phyloP scores from a whole-genome alignment of 2,329 filamentous ascomycete genomes.

The Cladorrhinum sp. region DNA sequence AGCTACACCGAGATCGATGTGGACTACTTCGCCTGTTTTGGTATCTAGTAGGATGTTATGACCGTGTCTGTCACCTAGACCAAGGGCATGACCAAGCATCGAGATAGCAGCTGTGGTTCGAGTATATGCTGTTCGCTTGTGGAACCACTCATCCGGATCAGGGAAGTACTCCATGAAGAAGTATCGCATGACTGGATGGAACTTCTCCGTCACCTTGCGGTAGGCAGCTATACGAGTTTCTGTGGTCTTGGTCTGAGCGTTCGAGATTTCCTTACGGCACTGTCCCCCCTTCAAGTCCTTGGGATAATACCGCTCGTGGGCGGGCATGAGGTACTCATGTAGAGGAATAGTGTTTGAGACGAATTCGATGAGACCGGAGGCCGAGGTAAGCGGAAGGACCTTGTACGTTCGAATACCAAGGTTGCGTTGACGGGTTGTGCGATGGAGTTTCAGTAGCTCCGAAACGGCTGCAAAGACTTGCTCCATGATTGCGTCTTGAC shows the following conservation, averaged over 20 bases:
- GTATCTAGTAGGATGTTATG: conserved; percentile 95
- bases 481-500: conserved; percentile 98
- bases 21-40: conserved; percentile 86
- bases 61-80: conserved; percentile 89
- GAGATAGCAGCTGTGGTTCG: conserved; percentile 92
- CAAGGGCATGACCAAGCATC: conserved; percentile 89
- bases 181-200: conserved; percentile 90
- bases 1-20: conserved; percentile 94
- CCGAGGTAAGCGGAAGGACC: conserved; percentile 81
- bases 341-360: conserved; percentile 90
- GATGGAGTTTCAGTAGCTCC: conserved; percentile 80
- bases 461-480: conserved; percentile 98
- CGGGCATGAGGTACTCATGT: conserved; percentile 87
- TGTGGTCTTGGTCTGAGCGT: conserved; percentile 65
- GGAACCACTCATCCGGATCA: conserved; percentile 95
- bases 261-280: conserved; percentile 76
- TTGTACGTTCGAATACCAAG: conserved; percentile 95
- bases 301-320: conserved; percentile 82
- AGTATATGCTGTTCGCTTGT: conserved; percentile 83
- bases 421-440: conserved; percentile 80
- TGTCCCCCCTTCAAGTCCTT: conserved; percentile 72
- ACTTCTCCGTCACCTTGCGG: conserved; percentile 73
- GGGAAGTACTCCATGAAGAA: conserved; percentile 96
- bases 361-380: conserved; percentile 93
- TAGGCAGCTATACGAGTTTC: conserved; percentile 73